Evolutionary conservation across 1,139 yeast species (phyloP).

Genomic region (Scheffersomyces titani): DNA sequence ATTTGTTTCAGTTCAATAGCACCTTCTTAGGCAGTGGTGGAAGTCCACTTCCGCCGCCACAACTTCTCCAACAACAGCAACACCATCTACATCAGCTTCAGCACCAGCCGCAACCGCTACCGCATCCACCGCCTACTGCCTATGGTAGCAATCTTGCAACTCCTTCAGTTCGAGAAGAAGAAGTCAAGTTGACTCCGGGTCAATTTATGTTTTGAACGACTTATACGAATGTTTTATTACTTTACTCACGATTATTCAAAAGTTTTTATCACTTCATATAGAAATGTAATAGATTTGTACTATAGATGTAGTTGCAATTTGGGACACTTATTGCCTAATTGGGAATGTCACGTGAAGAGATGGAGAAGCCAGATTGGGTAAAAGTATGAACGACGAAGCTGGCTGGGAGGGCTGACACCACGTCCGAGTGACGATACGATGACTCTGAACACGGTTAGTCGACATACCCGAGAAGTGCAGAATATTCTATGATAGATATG

Average conservation of each 20-base stretch:
- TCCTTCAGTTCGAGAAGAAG: neutral
- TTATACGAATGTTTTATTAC: neutral
- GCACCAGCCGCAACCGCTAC: neutral
- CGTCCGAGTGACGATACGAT: neutral
- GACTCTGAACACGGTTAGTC: no score
- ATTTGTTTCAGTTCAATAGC: slow-evolving; percentile 26
- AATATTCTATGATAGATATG: neutral
- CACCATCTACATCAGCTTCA: neutral
- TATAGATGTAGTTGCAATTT: neutral
- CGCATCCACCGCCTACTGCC: neutral
- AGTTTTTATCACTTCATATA: neutral
- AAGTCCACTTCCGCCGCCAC: neutral
- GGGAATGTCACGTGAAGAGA: neutral
- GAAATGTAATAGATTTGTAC: neutral
- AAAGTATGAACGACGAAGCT: neutral
- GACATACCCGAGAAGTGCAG: neutral
- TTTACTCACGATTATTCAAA: neutral
- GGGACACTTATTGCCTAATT: neutral
- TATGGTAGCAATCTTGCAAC: neutral
- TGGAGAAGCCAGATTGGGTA: neutral
- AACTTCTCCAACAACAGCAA: neutral
- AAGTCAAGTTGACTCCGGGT: neutral
- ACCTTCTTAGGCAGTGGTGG: neutral
- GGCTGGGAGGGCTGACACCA: neutral
- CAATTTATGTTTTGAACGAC: neutral